Percentiles rank a stretch among this genome's conserved stretches.
phyloP scores from a whole-genome alignment of 1,139 yeast genomes.

The Lodderomyces pseudojiufengensis region DNA sequence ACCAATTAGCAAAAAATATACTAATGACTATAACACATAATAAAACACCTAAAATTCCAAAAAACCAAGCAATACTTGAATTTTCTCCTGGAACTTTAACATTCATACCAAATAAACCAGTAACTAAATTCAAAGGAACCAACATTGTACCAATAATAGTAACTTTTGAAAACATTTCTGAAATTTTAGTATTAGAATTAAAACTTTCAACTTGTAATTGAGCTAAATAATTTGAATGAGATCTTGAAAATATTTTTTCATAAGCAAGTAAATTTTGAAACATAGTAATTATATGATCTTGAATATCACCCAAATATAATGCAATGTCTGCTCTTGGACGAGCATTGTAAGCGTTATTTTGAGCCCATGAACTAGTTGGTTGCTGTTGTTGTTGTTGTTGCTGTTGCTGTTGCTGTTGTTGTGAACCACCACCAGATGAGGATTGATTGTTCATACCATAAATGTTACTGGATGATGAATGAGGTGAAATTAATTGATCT shows the following conservation, averaged over 20 bases:
- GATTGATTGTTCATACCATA: neutral
- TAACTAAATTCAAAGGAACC: conserved; percentile 83
- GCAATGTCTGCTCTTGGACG: conserved; percentile 84
- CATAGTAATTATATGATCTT: conserved; percentile 96
- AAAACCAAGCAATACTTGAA: conserved; percentile 29
- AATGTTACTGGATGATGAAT: neutral
- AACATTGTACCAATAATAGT: conserved; percentile 87
- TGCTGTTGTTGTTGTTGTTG: conserved; percentile 4
- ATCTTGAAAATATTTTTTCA: conserved; percentile 88
- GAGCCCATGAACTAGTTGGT: conserved; percentile 7
- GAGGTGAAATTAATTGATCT: neutral
- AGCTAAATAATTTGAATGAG: conserved; percentile 89
- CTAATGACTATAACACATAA: conserved; percentile 26
- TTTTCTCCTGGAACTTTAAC: conserved; percentile 74
- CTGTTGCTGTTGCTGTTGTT: conserved; percentile 20
- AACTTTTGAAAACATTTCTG: conserved; percentile 83
- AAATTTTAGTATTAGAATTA: conserved; percentile 76
- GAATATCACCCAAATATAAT: conserved; percentile 91
- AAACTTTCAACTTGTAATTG: conserved; percentile 92
- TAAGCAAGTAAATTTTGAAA: conserved; percentile 83
- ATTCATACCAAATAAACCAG: conserved; percentile 97
- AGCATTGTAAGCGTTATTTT: conserved; percentile 24
- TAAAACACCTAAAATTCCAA: conserved; percentile 39
- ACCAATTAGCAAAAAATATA: conserved; percentile 32
- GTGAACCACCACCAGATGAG: neutral